Evolutionary conservation across 2,329 filamentous ascomycete species (phyloP).

Genomic region (Sclerotinia minor): DNA sequence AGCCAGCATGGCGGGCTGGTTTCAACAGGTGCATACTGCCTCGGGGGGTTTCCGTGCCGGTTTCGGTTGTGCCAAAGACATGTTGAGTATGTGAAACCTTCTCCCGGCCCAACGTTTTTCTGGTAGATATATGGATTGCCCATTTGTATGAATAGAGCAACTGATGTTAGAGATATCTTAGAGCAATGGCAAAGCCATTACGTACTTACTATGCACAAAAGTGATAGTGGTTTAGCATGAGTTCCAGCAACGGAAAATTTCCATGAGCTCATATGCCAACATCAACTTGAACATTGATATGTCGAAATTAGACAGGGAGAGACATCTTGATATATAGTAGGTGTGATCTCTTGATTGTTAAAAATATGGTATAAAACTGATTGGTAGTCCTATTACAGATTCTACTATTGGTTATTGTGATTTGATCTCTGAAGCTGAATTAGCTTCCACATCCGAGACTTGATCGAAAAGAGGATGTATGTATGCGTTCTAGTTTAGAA

Average conservation of each 20-base stretch:
- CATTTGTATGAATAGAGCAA: neutral
- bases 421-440: neutral
- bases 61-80: conserved; percentile 73
- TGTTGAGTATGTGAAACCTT: conserved; percentile 72
- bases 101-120: conserved; percentile 31
- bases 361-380: neutral
- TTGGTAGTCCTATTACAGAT: neutral
- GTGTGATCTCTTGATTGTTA: neutral
- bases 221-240: neutral
- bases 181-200: neutral
- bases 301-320: neutral
- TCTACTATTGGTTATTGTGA: neutral
- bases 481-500: neutral
- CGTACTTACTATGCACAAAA: neutral
- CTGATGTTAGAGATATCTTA: neutral
- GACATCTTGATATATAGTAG: neutral
- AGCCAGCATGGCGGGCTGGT: conserved; percentile 68
- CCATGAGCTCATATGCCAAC: neutral
- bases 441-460: neutral
- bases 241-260: neutral
- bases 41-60: neutral
- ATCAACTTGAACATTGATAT: neutral
- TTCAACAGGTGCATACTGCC: conserved; percentile 80
- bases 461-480: neutral
- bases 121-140: neutral